Conservation (phyloP, 2,329 filamentous ascomycete species). For the Diaporthe vaccinii region DNA sequence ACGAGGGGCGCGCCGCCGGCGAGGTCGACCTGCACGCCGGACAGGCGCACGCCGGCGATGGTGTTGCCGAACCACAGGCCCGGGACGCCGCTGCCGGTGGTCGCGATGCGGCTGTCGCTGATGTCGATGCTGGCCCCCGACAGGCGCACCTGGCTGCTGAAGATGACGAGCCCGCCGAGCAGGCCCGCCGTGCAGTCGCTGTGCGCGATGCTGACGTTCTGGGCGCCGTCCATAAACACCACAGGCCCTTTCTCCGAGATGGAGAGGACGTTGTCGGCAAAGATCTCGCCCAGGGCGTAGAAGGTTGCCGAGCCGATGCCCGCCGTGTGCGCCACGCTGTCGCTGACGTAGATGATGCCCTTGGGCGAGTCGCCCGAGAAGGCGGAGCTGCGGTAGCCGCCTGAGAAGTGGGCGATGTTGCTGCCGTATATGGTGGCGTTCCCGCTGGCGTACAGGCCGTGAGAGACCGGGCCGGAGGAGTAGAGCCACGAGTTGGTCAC, state of each 20-base stretch:
- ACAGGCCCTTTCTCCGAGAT: constrained; percentile 45
- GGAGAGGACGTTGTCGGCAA: constrained; percentile 47
- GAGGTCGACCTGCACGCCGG: constrained; percentile 32
- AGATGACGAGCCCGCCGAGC: constrained; percentile 48
- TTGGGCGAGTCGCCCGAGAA: constrained; percentile 50
- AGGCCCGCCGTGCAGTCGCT: constrained; percentile 47
- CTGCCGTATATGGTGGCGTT: constrained; percentile 48
- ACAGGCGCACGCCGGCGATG: constrained; percentile 42
- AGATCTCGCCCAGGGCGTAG: constrained; percentile 49
- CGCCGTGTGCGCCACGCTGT: constrained; percentile 48
- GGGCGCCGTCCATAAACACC: constrained; percentile 48
- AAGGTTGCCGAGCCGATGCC: constrained; percentile 51
- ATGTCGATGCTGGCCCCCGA: constrained; percentile 45
- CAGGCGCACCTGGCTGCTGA: constrained; percentile 41
- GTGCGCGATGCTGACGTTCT: constrained; percentile 44
- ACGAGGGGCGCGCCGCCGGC: constrained; percentile 45
- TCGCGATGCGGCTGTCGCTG: constrained; percentile 45
- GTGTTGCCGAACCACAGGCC: constrained; percentile 51
- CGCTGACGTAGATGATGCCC: constrained; percentile 48
- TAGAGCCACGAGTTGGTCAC: constrained; percentile 49
- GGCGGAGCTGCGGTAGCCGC: constrained; percentile 49
- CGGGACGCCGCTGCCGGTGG: constrained; percentile 43
- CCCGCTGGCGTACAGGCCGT: constrained; percentile 51
- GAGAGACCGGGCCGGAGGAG: constrained; percentile 49
- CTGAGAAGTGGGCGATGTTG: constrained; percentile 48